These are phyloP conservation scores for Fusarium buharicum DNA, from an alignment of 2,329 filamentous ascomycete species.

Conservation along the genomic window DNA sequence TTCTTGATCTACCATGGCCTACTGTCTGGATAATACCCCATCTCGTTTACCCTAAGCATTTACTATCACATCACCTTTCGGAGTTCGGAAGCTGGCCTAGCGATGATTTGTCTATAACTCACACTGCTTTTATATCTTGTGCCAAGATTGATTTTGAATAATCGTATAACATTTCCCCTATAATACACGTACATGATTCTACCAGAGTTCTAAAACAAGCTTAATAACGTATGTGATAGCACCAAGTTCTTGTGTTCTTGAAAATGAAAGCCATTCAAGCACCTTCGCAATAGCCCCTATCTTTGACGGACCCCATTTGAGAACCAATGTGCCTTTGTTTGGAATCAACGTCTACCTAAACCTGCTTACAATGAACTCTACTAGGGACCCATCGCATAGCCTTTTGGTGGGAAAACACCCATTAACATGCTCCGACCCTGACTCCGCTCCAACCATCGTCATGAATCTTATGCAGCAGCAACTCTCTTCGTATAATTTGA, in stretches of 20 bases:
- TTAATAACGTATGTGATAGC: constrained; percentile 4
- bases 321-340: constrained; percentile 38
- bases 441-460: constrained; percentile 47
- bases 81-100: constrained; percentile 33
- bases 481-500: constrained; percentile 26
- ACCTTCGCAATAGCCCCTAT: not conserved
- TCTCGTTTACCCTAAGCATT: constrained; percentile 18
- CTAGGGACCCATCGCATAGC: constrained; percentile 45
- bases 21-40: constrained; percentile 47
- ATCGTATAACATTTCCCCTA: constrained; percentile 5
- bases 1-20: constrained; percentile 14
- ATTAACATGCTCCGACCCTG: constrained; percentile 49
- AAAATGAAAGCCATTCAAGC: not conserved
- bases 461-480: constrained; percentile 43
- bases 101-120: constrained; percentile 29
- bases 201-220: not conserved
- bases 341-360: constrained; percentile 47
- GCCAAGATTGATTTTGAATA: constrained; percentile 15
- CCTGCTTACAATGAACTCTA: constrained; percentile 47
- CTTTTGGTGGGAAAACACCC: constrained; percentile 49
- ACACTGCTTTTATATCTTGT: constrained; percentile 10
- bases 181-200: constrained; percentile 4
- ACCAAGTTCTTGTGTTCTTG: constrained; percentile 6
- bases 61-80: constrained; percentile 13
- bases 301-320: constrained; percentile 5